These are phyloP conservation scores for Epichloe festucae DNA, from an alignment of 2,329 filamentous ascomycete species.

Conservation along the genomic window DNA sequence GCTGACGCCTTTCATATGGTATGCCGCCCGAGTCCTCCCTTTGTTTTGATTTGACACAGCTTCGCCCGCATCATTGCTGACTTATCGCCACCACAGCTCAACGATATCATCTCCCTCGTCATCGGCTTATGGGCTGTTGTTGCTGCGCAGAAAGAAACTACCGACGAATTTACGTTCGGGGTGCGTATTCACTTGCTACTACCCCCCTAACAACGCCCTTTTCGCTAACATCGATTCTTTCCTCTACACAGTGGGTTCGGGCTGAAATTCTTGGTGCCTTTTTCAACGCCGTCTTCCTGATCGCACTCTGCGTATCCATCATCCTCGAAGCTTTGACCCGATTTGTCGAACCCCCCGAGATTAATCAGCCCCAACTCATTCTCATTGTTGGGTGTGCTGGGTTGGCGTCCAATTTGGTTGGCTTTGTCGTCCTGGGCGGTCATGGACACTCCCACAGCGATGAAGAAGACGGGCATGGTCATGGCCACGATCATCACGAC, in stretches of 20 bases:
- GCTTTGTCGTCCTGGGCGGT: constrained; percentile 83
- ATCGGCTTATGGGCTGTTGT: constrained; percentile 94
- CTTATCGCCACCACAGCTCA: constrained; percentile 46
- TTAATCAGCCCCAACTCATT: constrained; percentile 74
- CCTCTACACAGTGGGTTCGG: constrained; percentile 63
- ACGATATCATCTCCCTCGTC: constrained; percentile 88
- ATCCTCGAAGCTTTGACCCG: constrained; percentile 89
- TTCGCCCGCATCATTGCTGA: background rate
- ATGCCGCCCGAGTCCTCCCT: constrained; percentile 6
- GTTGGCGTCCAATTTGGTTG: constrained; percentile 75
- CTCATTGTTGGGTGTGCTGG: constrained; percentile 81
- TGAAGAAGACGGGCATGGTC: constrained; percentile 40
- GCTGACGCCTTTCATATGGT: constrained; percentile 99
- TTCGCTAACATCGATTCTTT: constrained; percentile 11
- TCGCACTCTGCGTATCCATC: constrained; percentile 91
- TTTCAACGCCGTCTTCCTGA: constrained; percentile 94
- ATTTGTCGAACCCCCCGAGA: constrained; percentile 80
- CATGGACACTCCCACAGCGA: constrained; percentile 73
- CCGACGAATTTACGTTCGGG: constrained; percentile 90
- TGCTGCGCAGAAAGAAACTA: constrained; percentile 70
- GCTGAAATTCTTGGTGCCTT: constrained; percentile 93
- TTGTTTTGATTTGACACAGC: background rate
- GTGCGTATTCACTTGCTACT: constrained; percentile 34
- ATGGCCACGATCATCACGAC: constrained; percentile 31
- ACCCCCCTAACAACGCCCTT: background rate